These are phyloP conservation scores for Candida ponderosae DNA, from an alignment of 805 yeast species.

Conservation along the genomic window DNA sequence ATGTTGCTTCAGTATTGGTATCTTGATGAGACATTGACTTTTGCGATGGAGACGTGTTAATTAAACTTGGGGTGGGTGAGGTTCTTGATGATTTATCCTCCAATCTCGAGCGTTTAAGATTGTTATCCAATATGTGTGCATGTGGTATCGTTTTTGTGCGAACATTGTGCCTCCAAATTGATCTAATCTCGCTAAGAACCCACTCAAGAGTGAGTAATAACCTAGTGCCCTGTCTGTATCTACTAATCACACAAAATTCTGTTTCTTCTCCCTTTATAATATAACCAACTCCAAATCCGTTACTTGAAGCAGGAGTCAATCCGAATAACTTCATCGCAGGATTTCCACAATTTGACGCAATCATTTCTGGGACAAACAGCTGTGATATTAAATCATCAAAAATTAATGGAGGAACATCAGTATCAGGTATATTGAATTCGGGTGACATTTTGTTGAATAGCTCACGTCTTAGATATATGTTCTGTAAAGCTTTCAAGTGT, in stretches of 20 bases:
- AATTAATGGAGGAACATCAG: constrained; percentile 32
- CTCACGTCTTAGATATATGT: constrained; percentile 43
- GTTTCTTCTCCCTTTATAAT: constrained; percentile 77
- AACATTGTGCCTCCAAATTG: constrained; percentile 28
- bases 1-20: constrained; percentile 21
- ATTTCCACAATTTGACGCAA: constrained; percentile 82
- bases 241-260: constrained; percentile 77
- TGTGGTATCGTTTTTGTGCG: constrained; percentile 16
- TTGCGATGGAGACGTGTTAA: no score
- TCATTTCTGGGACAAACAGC: constrained; percentile 31
- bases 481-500: constrained; percentile 58
- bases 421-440: constrained; percentile 22
- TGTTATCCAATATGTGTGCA: constrained; percentile 28
- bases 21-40: no score
- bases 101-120: constrained; percentile 14
- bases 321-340: constrained; percentile 84
- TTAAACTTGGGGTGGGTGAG: no score
- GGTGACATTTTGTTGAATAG: constrained; percentile 38
- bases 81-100: no score
- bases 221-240: constrained; percentile 78
- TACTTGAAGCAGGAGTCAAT: constrained; percentile 80
- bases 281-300: constrained; percentile 91
- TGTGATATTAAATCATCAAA: constrained; percentile 33
- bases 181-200: constrained; percentile 53
- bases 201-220: constrained; percentile 67